These are phyloP conservation scores for Globisporangium splendens DNA, from an alignment of 352 stramenopile genomes.

Conservation along the genomic window DNA sequence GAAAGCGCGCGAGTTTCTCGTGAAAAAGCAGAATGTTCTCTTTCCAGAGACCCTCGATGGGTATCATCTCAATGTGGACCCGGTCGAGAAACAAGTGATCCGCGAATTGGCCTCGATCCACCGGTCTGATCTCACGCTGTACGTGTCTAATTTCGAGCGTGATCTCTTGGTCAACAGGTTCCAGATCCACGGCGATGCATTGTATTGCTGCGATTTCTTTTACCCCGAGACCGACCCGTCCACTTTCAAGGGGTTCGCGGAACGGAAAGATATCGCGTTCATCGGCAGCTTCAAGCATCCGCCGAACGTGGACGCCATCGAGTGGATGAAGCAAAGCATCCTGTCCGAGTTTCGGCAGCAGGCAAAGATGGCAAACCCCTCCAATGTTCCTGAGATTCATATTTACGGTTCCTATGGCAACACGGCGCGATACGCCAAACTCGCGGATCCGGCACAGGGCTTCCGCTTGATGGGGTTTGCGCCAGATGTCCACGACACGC, in stretches of 20 bases:
- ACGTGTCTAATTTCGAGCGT: constrained; percentile 63
- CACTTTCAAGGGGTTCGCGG: constrained; percentile 17
- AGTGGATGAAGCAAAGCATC: constrained; percentile 66
- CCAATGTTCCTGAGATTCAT: constrained; percentile 48
- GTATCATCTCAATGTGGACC: constrained; percentile 25
- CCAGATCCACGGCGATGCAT: constrained; percentile 36
- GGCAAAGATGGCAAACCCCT: constrained; percentile 10
- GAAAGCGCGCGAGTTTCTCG: constrained; percentile 68
- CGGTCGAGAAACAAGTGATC: constrained; percentile 64
- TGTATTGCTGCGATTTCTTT: constrained; percentile 73
- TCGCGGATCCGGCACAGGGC: constrained; percentile 42
- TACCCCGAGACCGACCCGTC: constrained; percentile 33
- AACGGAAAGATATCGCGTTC: constrained; percentile 75
- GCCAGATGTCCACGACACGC: constrained; percentile 60
- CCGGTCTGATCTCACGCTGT: constrained; percentile 71
- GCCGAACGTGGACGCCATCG: constrained; percentile 89
- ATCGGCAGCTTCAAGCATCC: constrained; percentile 92
- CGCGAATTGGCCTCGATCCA: constrained; percentile 77
- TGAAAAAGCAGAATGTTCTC: constrained; percentile 48
- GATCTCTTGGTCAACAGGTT: constrained; percentile 59
- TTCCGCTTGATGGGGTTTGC: constrained; percentile 83
- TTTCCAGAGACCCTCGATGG: constrained; percentile 44
- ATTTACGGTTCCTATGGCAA: constrained; percentile 85
- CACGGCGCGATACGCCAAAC: constrained; percentile 41
- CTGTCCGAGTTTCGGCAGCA: constrained; percentile 64